Evolutionary conservation across 2,329 filamentous ascomycete genomes (phyloP).

Genomic region (Elsinoe necatrix): DNA sequence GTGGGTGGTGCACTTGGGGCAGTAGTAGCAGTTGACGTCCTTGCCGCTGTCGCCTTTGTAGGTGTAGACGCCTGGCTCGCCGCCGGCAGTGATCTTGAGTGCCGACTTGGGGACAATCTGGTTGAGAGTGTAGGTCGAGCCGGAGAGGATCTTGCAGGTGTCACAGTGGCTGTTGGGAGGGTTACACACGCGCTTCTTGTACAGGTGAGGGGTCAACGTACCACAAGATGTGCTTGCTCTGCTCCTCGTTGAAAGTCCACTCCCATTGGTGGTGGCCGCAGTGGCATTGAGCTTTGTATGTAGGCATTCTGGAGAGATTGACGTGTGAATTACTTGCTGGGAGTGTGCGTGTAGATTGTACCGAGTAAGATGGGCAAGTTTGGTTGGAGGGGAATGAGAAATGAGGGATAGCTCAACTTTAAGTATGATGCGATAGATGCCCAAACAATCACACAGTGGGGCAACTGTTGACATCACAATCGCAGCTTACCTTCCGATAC

Average conservation of each 20-base stretch:
- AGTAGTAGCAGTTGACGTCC: conserved; percentile 50
- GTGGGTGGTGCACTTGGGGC: conserved; percentile 48
- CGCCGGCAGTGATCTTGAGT: conserved; percentile 43
- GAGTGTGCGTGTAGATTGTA: background rate
- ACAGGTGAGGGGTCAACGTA: conserved; percentile 30
- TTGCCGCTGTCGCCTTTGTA: conserved; percentile 34
- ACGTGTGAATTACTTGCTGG: background rate
- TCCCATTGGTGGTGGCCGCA: conserved; percentile 48
- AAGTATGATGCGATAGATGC: background rate
- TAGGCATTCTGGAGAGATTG: conserved; percentile 32
- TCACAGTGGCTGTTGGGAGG: conserved; percentile 43
- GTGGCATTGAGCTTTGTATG: conserved; percentile 46
- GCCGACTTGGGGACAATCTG: conserved; percentile 44
- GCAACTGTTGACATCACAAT: background rate
- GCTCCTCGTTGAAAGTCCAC: conserved; percentile 41
- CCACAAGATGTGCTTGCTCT: conserved; percentile 39
- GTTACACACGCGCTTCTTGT: background rate
- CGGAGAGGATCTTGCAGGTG: conserved; percentile 48
- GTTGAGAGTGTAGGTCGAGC: conserved; percentile 46
- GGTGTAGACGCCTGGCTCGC: background rate
- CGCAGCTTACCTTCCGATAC: background rate
- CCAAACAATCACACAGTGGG: background rate
- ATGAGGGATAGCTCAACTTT: background rate
- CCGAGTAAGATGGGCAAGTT: background rate
- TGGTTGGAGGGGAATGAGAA: background rate